Percentiles rank a stretch among this genome's conserved stretches.
These are phyloP conservation scores for Aspergillus sp. DNA, from an alignment of 2,329 filamentous ascomycete genomes.

Conservation along the genomic window DNA sequence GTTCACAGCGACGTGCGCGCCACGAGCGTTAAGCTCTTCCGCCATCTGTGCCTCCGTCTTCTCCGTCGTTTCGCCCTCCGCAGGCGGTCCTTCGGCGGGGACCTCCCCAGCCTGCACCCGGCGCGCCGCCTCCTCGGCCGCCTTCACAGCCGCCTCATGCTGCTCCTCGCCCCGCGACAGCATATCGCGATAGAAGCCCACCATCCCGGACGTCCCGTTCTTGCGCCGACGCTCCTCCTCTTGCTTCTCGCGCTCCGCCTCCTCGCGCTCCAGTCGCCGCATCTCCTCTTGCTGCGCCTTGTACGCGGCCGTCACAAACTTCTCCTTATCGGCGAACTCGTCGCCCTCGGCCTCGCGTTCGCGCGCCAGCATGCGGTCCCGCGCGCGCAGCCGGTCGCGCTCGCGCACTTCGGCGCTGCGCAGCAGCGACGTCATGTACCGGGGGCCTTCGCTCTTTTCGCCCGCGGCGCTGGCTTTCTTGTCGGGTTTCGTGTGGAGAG, in stretches of 20 bases:
- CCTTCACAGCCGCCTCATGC: slow-evolving; percentile 57
- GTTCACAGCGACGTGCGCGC: slow-evolving; percentile 57
- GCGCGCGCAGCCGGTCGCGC: slow-evolving; percentile 61
- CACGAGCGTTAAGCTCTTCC: slow-evolving; percentile 51
- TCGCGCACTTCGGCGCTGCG: slow-evolving; percentile 62
- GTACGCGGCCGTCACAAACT: slow-evolving; percentile 65
- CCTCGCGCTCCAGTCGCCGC: slow-evolving; percentile 54
- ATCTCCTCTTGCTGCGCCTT: slow-evolving; percentile 64
- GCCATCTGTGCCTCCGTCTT: slow-evolving; percentile 55
- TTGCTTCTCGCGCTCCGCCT: slow-evolving; percentile 57
- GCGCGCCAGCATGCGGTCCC: slow-evolving; percentile 59
- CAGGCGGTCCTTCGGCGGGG: slow-evolving; percentile 16
- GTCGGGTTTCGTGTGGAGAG: slow-evolving; percentile 41
- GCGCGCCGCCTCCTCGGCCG: slow-evolving; percentile 47
- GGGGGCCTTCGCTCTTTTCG: slow-evolving; percentile 42
- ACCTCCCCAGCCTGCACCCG: slow-evolving; percentile 29
- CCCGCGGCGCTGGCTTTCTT: slow-evolving; percentile 17
- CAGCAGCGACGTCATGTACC: slow-evolving; percentile 61
- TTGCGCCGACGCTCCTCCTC: slow-evolving; percentile 52
- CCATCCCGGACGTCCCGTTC: slow-evolving; percentile 54
- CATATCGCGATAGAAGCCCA: slow-evolving; percentile 60
- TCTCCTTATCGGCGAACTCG: slow-evolving; percentile 65
- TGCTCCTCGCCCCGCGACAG: slow-evolving; percentile 57
- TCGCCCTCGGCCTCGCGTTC: slow-evolving; percentile 67
- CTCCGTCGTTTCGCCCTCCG: slow-evolving; percentile 33